Evolutionary conservation across 2,329 filamentous ascomycete species (phyloP), one percentile per base, ranked within the genome.

Genomic region (Aspergillus sergii): DNA sequence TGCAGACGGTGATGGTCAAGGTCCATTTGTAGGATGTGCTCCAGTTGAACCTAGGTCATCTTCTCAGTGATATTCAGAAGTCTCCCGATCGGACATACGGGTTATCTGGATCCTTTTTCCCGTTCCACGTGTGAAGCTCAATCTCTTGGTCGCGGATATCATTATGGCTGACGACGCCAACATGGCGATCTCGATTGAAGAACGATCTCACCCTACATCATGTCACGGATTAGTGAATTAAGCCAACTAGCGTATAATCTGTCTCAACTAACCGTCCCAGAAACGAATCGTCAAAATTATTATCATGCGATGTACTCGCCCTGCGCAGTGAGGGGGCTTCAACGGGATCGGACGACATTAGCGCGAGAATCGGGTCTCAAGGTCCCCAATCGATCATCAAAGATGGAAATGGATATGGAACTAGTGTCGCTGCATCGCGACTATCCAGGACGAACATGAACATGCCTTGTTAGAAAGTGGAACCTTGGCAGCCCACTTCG

Each of bases 1-100:
- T 78, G 57, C 79, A 81, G 3, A 79, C 73, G 3, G 80, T 76
- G 9, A 82, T 61, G 2, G 79, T 80, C 32, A 79, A 68, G 16
- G 74, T 68, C 77, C 79, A 81, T 73, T 81, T 81, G 55, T 80
- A 80, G 1, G 65, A 62, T 0, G 61, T 65, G 28, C 72, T 70
- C 77, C 79, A 82, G 63, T 82, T 81, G 72, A 81, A 81, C 2
- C 76, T 78, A 45, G 16, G 43, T 14, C 2, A 14, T 23, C 11
- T 14, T 56, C 10, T 46, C 36, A 46, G 55, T 10, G 36, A n/a
- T 9, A 12, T 46, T 19, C 28, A 16, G 5, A 4, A 48, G 21
- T 57, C 9, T 19, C 30, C 19, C 21, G 39, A 23, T 6, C 14
- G 19, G 16, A 53, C 69, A 34, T 59, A 74, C 68, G 73, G 74